Base-by-base conservation (phyloP, 1,284 basidiomycete species). In the Xerocomus minutiporus region DNA sequence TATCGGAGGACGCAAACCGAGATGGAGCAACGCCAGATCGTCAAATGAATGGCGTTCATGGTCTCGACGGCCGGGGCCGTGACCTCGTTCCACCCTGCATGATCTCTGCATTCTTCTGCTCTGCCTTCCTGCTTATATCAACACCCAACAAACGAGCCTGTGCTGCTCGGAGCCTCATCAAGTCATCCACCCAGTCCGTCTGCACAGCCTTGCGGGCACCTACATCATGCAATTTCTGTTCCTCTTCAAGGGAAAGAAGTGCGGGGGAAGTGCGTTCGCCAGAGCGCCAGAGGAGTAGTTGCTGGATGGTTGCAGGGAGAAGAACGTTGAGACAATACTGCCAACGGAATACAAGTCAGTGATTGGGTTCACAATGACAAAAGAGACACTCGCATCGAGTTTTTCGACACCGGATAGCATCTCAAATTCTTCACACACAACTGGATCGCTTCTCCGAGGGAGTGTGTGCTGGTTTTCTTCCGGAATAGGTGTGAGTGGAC, bases 261-360 rank as follows among this genome's bases (percentile, higher is more conserved):
- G 73, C 70, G 5, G 73, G 44, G 0, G 75, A 74, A 1, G 62
- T 74, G 20, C 87, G 83, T 34, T 76, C 67, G 2, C 82, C 84
- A 13, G 71, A 70, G 15, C 84, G 79, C 84, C 86, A 88, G 13
- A 88, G 68, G 7, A 87, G 70, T 15, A 90, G 72, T 62, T 90
- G 87, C 40, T 83, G 72, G 36, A 86, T 73, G 2, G 82, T 76
- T 66, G 88, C 86, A 4, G 81, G 83, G 8, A 87, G 73, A 11
- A 90, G 77, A 25, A 90, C 76, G 56, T 84, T 81, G 28, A 79
- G 69, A 63, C 84, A 87, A 59, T 88, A 90, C 86, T 90, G 29
- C 8, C 12, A 29, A 3, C 11, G 41, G 17, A 42, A 40, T 26
- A 29, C 32, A 4, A 15, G 25, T 63, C 46, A 52, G 40, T 12